Conservation (phyloP, 352 stramenopile species). For the Phytophthora uliginosa region DNA sequence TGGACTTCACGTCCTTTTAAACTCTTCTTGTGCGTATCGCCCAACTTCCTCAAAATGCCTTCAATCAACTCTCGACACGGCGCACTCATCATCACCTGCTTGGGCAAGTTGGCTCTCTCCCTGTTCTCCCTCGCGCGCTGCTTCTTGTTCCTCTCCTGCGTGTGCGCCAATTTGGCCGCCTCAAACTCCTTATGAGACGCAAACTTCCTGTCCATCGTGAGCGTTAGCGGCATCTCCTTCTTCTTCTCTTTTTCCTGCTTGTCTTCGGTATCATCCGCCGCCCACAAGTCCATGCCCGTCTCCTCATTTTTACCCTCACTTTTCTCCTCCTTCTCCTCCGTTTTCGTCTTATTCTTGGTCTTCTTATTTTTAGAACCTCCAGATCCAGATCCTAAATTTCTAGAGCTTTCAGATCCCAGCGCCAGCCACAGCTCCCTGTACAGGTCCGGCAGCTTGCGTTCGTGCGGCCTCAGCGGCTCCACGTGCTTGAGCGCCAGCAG, state of each 20-base stretch:
- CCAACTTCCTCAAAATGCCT: conserved; percentile 69
- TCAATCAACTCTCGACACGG: conserved; percentile 91
- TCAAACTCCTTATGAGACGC: conserved; percentile 81
- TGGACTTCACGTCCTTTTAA: not conserved
- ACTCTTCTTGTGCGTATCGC: conserved; percentile 29
- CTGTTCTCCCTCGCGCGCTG: conserved; percentile 92
- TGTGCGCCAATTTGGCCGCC: conserved; percentile 57
- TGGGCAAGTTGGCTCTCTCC: conserved; percentile 91
- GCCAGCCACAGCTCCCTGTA: conserved; percentile 95
- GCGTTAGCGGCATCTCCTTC: conserved; percentile 33
- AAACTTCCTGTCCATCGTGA: conserved; percentile 84
- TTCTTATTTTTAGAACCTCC: conserved; percentile 9
- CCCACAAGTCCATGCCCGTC: conserved; percentile 61
- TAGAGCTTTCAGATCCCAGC: conserved; percentile 33
- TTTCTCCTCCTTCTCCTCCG: conserved; percentile 13
- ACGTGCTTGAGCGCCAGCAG: conserved; percentile 96
- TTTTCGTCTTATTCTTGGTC: not conserved
- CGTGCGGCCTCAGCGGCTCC: conserved; percentile 93
- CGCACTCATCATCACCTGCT: conserved; percentile 93
- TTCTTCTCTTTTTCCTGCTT: conserved; percentile 17
- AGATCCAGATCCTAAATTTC: not conserved
- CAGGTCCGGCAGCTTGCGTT: conserved; percentile 97
- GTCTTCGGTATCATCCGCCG: conserved; percentile 3
- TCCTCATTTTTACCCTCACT: conserved; percentile 9
- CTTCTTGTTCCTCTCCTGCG: conserved; percentile 79